Percentiles rank a stretch among this genome's conserved stretches.
Evolutionary conservation across 495 filamentous ascomycete genomes (phyloP).

Genomic region (Trichoderma gamsii): DNA sequence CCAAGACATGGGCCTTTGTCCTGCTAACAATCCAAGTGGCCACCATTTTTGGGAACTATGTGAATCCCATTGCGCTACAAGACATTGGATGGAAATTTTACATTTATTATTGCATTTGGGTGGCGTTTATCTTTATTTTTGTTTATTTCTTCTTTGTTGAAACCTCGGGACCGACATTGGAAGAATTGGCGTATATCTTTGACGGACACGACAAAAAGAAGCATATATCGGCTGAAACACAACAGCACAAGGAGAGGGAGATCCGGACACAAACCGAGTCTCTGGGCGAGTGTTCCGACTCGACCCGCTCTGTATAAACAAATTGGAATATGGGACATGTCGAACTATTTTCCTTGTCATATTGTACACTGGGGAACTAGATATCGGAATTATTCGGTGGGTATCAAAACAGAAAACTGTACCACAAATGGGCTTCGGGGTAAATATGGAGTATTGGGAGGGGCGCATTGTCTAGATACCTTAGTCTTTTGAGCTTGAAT

Average conservation of each 20-base stretch:
- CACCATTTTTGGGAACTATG: constrained; percentile 20
- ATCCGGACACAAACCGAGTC: not conserved
- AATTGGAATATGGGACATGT: not conserved
- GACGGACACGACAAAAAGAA: constrained; percentile 26
- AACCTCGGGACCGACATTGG: constrained; percentile 61
- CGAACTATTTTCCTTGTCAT: no score
- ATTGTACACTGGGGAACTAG: not conserved
- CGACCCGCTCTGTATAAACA: not conserved
- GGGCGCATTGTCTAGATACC: not conserved
- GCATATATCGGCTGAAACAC: not conserved
- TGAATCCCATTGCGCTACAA: constrained; percentile 16
- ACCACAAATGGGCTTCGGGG: not conserved
- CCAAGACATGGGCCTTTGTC: constrained; percentile 35
- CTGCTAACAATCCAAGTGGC: not conserved
- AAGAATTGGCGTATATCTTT: constrained; percentile 64
- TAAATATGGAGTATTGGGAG: not conserved
- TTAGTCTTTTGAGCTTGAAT: not conserved
- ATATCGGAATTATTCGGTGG: not conserved
- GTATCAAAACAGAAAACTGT: not conserved
- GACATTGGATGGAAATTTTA: constrained; percentile 17
- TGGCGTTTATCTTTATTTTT: constrained; percentile 51
- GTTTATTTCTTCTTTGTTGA: constrained; percentile 66
- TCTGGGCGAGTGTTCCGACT: not conserved
- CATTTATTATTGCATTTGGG: constrained; percentile 57
- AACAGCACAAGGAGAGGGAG: not conserved